phyloP scores from a whole-genome alignment of 257 asterid species.

The Fraxinus americana region DNA sequence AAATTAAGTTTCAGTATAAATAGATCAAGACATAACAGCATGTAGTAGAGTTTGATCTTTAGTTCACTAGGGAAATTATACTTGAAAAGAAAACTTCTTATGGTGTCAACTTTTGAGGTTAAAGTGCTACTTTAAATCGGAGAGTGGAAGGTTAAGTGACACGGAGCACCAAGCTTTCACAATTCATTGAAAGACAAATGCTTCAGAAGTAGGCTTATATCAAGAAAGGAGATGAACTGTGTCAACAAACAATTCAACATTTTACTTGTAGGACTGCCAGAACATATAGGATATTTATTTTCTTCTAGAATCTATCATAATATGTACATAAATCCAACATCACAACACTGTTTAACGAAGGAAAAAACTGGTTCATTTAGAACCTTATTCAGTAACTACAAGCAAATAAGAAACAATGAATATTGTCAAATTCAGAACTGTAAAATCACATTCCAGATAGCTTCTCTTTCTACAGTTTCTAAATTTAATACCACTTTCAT shows the following conservation, averaged over 20 bases:
- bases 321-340: neutral
- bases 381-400: neutral
- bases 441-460: neutral
- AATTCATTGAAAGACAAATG: neutral
- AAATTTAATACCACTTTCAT: neutral
- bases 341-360: neutral
- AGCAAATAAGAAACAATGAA: neutral
- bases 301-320: neutral
- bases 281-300: too few species aligned
- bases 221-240: neutral
- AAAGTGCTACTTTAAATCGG: neutral
- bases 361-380: neutral
- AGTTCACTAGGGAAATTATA: neutral
- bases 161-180: conserved; percentile 1
- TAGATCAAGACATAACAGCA: neutral
- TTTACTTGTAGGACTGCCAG: neutral
- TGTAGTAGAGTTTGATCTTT: neutral
- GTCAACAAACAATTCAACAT: neutral
- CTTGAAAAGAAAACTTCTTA: neutral
- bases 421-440: neutral
- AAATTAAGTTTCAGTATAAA: too few species aligned
- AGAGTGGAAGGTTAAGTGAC: neutral
- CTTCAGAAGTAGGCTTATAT: neutral
- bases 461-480: neutral
- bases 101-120: neutral